Base-by-base conservation (phyloP, 2,329 filamentous ascomycete genomes). In the Teratosphaeria gauchensis region DNA sequence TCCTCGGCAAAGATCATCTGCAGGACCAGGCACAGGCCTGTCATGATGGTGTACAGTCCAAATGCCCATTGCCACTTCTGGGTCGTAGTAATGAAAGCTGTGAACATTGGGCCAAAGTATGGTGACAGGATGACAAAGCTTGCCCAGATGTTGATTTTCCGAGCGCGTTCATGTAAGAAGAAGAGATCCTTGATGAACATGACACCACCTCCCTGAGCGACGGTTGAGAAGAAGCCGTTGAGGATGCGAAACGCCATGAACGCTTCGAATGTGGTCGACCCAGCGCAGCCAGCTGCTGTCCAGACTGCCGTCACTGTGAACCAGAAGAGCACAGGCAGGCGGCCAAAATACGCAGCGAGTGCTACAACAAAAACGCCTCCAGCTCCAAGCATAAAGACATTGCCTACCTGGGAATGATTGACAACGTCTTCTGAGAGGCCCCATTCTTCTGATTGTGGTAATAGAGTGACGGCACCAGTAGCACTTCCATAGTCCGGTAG, bases 101-200 rank as follows among this genome's bases (percentile, higher is more conserved):
- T 56, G 73, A 74, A 64, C 52, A 73, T 62, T 9, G 73, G 73
- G 2, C 73, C 73, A 24, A 74, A 57, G 61, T 74, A 75, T 7
- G 73, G 79, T 16, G 68, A 71, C 33, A 73, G 56, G 56, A 76
- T 69, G 58, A 75, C 73, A 16, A 68, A 69, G 11, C 65, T 55
- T 2, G 59, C 69, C 77, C 71, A 73, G 52, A 73, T 66, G 57
- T 74, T 74, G 64, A 75, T 74, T 38, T 66, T 64, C 14, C 67
- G 58, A 2, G 73, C 68, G 32, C 80, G 73, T 60, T 83, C 76
- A 62, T 84, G 82, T 68, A 83, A 82, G 72, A 82, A 74, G 65
- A 75, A 75, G 51, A 83, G 75, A 67, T 84, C 82, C 56, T 82
- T 78, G 65, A 78, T 74, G 65, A 73, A 77, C 73, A 76, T 76